phyloP scores from a whole-genome alignment of 345 rosid species.

The Citrus cavaleriei region DNA sequence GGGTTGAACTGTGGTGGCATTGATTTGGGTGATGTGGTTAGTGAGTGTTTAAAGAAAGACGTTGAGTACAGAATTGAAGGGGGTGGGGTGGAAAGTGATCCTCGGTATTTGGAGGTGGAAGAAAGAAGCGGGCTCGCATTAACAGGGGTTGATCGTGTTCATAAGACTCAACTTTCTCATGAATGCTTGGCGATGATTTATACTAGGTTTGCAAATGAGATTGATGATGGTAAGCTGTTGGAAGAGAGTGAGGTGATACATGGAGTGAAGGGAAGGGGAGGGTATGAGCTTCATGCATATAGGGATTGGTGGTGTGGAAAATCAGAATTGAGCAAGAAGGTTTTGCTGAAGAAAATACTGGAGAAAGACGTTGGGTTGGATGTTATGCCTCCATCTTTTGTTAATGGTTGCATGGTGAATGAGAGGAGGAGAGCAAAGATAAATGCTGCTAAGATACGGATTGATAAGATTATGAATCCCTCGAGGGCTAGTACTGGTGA shows the following conservation, averaged over 20 bases:
- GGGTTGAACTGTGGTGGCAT: conserved; percentile 5
- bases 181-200: conserved; percentile 48
- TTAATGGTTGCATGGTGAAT: conserved; percentile 40
- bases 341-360: conserved; percentile 58
- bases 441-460: conserved; percentile 57
- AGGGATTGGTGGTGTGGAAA: conserved; percentile 83
- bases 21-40: conserved; percentile 31
- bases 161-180: conserved; percentile 39
- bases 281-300: conserved; percentile 17
- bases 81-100: conserved; percentile 11
- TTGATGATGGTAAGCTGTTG: conserved; percentile 2
- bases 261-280: conserved; percentile 13
- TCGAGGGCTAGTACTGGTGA: conserved; percentile 11
- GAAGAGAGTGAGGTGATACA: conserved; percentile 11
- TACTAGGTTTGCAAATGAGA: conserved; percentile 31
- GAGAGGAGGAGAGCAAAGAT: conserved; percentile 63
- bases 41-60: conserved; percentile 48
- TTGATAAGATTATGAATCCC: conserved; percentile 49
- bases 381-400: conserved; percentile 62
- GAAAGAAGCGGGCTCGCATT: conserved; percentile 9
- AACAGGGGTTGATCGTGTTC: neutral
- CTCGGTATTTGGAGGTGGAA: conserved; percentile 30
- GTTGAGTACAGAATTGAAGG: conserved; percentile 27
- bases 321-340: conserved; percentile 62
- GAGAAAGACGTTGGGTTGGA: conserved; percentile 73